Conservation (phyloP, 805 yeast species). For the Candida silvatica region DNA sequence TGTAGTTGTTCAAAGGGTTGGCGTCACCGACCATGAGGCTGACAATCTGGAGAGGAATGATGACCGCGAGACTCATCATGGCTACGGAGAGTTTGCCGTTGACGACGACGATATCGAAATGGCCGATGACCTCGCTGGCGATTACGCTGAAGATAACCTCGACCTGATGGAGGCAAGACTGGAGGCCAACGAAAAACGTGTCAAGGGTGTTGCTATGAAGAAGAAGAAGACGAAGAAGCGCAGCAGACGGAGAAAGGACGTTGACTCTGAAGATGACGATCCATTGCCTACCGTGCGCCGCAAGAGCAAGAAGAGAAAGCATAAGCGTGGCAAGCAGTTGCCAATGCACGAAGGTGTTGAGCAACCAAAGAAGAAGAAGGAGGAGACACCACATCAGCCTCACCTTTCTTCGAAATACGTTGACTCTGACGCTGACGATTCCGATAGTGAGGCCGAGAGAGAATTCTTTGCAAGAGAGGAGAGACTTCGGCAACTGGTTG, state of each 20-base stretch:
- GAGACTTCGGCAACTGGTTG: constrained; percentile 30
- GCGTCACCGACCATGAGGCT: constrained; percentile 1
- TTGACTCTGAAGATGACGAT: constrained; percentile 11
- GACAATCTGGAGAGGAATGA: constrained; percentile 8
- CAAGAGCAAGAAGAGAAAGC: constrained; percentile 8
- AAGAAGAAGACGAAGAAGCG: constrained; percentile 8
- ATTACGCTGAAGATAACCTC: constrained; percentile 26
- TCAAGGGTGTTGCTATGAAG: constrained; percentile 20
- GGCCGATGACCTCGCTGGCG: constrained; percentile 29
- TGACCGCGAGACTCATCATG: constrained; percentile 6
- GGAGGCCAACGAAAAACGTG: constrained; percentile 7
- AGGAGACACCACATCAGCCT: constrained; percentile 6
- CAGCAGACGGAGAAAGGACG: constrained; percentile 6
- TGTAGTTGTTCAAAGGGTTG: constrained; percentile 1
- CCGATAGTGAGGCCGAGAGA: constrained; percentile 45
- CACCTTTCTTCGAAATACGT: constrained; percentile 46
- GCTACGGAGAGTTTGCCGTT: constrained; percentile 9
- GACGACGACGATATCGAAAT: constrained; percentile 21
- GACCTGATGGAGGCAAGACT: constrained; percentile 30
- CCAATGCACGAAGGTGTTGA: constrained; percentile 7
- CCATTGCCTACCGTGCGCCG: constrained; percentile 5
- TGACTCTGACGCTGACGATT: constrained; percentile 54
- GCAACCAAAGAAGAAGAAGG: not conserved
- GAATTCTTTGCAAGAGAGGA: constrained; percentile 51
- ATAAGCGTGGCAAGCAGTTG: constrained; percentile 5